These are phyloP conservation scores for Lathyrus tuberosus DNA, from an alignment of 306 rosid species.

Conservation along the genomic window DNA sequence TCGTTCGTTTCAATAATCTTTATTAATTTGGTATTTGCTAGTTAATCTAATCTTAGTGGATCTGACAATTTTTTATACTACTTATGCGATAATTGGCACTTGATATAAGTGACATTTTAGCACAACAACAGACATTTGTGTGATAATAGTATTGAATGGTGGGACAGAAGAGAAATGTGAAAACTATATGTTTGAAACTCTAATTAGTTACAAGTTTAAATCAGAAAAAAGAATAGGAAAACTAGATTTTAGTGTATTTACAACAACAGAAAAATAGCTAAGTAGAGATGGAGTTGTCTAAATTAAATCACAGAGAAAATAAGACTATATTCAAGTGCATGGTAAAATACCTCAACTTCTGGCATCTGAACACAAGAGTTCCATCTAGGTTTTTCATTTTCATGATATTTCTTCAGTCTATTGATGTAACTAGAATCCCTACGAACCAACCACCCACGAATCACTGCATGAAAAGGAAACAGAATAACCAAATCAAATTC, in stretches of 20 bases:
- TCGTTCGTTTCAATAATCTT: too few species aligned
- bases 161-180: slow-evolving; percentile 13
- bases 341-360: slow-evolving; percentile 58
- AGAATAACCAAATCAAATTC: slow-evolving; percentile 40
- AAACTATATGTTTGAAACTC: slow-evolving; percentile 16
- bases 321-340: slow-evolving; percentile 19
- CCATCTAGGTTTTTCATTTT: slow-evolving; percentile 44
- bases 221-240: slow-evolving; percentile 8
- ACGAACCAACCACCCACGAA: slow-evolving; percentile 75
- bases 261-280: slow-evolving; percentile 16
- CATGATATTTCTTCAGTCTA: slow-evolving; percentile 48
- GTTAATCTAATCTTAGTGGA: background rate
- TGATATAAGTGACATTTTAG: background rate
- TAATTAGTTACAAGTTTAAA: slow-evolving; percentile 8
- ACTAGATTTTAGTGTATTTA: background rate
- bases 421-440: slow-evolving; percentile 42
- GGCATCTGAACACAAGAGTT: slow-evolving; percentile 50
- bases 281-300: slow-evolving; percentile 10
- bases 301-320: slow-evolving; percentile 1
- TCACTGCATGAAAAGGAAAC: slow-evolving; percentile 47
- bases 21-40: background rate
- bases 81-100: background rate
- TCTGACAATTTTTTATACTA: background rate
- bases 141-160: slow-evolving; percentile 11
- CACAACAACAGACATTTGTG: slow-evolving; percentile 6